phyloP scores from a whole-genome alignment of 75 land plant species.

The Sequoiadendron giganteum region DNA sequence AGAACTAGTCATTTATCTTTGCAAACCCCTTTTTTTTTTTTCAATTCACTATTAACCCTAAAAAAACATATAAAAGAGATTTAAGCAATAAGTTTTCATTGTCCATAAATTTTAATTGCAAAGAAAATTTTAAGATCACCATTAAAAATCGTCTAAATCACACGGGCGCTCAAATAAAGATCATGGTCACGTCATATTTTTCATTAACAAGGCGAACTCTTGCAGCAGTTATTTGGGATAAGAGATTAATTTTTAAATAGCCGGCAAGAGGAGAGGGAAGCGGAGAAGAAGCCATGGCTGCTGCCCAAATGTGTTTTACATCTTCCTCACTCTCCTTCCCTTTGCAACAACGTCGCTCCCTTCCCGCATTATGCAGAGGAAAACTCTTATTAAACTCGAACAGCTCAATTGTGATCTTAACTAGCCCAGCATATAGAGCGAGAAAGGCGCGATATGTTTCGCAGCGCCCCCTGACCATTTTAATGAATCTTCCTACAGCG shows the following conservation, averaged over 20 bases:
- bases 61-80: no score
- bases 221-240: background rate
- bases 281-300: background rate
- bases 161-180: no score
- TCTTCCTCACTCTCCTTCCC: background rate
- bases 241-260: background rate
- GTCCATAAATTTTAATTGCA: no score
- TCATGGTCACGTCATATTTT: no score
- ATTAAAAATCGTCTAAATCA: no score
- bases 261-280: background rate
- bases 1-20: no score
- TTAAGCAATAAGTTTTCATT: no score
- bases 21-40: no score
- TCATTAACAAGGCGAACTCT: background rate
- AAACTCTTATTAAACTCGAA: background rate
- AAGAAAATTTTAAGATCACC: no score
- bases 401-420: background rate
- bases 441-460: background rate
- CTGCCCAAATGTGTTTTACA: background rate
- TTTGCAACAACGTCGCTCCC: background rate
- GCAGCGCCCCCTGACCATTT: background rate
- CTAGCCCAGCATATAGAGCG: background rate
- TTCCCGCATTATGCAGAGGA: background rate
- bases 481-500: background rate
- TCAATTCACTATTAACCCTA: no score